Conservation (phyloP, 352 stramenopile species). For the Phytophthora agathidicida region DNA sequence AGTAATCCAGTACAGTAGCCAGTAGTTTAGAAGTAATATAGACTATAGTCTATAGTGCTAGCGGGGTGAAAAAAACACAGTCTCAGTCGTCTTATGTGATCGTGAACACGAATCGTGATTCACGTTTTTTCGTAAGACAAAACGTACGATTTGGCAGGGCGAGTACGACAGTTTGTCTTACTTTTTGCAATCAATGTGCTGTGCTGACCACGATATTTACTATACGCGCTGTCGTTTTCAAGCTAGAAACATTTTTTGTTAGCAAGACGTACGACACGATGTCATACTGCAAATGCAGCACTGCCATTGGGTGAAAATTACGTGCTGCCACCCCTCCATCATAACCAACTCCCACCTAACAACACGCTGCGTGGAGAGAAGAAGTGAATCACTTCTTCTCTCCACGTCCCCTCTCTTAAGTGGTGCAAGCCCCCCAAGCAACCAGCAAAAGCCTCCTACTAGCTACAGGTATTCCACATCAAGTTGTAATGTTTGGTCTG, state of each 20-base stretch:
- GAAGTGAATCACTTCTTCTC: too few relatives aligned
- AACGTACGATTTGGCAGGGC: background rate
- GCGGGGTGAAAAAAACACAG: too few relatives aligned
- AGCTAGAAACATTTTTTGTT: background rate
- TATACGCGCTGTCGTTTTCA: background rate
- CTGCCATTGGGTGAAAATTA: background rate
- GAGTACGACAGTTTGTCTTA: background rate
- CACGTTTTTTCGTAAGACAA: background rate
- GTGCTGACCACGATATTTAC: background rate
- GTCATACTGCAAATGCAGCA: background rate
- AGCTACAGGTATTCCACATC: background rate
- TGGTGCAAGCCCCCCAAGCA: too few relatives aligned
- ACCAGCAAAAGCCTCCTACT: too few relatives aligned
- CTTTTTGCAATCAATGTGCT: background rate
- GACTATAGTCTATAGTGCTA: too few relatives aligned
- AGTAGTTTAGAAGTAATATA: too few relatives aligned
- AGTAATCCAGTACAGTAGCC: too few relatives aligned
- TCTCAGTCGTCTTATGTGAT: too few relatives aligned
- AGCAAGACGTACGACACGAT: background rate
- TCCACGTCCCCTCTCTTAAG: too few relatives aligned
- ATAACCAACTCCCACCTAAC: too few relatives aligned
- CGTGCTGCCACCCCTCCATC: background rate
- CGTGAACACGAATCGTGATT: too few relatives aligned
- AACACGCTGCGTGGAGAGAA: too few relatives aligned
- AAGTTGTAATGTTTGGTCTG: slow-evolving; percentile 2